phyloP scores from a whole-genome alignment of 768 basidiomycete species.

The Lactifluus pinguis region DNA sequence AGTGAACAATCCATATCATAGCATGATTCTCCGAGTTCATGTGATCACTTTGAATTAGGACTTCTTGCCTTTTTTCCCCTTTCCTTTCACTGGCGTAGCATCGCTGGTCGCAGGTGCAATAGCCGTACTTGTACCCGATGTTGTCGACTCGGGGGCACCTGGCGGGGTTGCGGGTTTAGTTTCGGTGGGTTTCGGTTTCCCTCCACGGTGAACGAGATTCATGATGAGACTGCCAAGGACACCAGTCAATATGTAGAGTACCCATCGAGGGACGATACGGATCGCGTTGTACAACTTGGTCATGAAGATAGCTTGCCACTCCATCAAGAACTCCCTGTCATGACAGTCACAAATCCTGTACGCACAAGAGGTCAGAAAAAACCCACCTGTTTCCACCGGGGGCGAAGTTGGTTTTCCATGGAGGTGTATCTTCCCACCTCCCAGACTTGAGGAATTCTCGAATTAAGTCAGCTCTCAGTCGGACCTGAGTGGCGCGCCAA shows the following conservation, averaged over 20 bases:
- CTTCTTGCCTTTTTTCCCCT: conserved; percentile 11
- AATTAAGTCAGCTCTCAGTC: conserved; percentile 49
- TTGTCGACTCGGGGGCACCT: neutral
- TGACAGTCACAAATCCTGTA: neutral
- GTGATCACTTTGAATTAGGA: neutral
- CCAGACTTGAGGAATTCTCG: conserved; percentile 60
- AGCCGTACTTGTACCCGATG: conserved; percentile 3
- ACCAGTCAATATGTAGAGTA: conserved; percentile 59
- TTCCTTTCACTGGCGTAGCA: conserved; percentile 13
- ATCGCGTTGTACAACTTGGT: conserved; percentile 45
- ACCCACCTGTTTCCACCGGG: conserved; percentile 71
- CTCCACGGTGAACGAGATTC: conserved; percentile 46
- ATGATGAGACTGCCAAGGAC: conserved; percentile 57
- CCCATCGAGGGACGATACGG: conserved; percentile 58
- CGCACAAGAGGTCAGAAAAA: conserved; percentile 1
- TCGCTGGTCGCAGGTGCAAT: neutral
- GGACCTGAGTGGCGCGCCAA: conserved; percentile 55
- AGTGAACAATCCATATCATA: neutral
- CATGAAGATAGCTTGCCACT: conserved; percentile 42
- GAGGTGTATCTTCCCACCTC: conserved; percentile 49
- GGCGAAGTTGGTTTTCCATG: conserved; percentile 60
- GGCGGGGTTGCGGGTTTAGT: conserved; percentile 16
- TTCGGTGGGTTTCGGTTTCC: conserved; percentile 8
- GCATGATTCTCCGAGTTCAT: neutral
- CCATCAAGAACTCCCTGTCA: conserved; percentile 58